Conservation (phyloP, 1,284 basidiomycete genomes). For the Xerocomus minutiporus region DNA sequence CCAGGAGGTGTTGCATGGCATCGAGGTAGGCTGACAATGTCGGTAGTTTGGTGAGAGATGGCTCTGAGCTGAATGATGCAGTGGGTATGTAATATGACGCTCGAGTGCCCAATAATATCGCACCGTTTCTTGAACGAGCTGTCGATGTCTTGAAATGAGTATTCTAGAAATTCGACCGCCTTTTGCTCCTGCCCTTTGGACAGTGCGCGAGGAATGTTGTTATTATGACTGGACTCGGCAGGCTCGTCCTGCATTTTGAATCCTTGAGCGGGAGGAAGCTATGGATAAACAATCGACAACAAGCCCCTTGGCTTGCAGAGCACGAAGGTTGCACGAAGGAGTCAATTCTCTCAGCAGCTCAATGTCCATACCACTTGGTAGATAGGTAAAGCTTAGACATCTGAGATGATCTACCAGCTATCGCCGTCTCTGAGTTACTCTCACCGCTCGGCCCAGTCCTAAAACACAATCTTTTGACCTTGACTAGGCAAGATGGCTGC, state of each 20-base stretch:
- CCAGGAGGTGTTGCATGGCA: constrained; percentile 50
- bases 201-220: constrained; percentile 25
- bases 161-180: constrained; percentile 59
- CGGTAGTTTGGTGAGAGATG: constrained; percentile 40
- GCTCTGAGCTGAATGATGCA: constrained; percentile 42
- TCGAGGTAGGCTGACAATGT: constrained; percentile 56
- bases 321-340: too few relatives aligned
- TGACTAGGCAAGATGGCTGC: constrained; percentile 76
- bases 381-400: background rate
- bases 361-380: background rate
- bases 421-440: background rate
- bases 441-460: constrained; percentile 4
- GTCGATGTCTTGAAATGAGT: constrained; percentile 56
- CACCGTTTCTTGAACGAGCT: constrained; percentile 70
- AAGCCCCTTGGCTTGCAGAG: background rate
- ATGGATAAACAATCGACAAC: background rate
- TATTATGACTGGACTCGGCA: background rate
- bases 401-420: background rate
- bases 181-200: constrained; percentile 56
- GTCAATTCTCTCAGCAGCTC: background rate
- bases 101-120: constrained; percentile 18
- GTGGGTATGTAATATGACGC: background rate
- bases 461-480: constrained; percentile 85
- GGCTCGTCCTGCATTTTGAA: background rate
- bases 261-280: background rate